Evolutionary conservation across 129 eudicot genomes (phyloP), one percentile per base, ranked within the genome.

Genomic region (Centrapalus pauciflorus): DNA sequence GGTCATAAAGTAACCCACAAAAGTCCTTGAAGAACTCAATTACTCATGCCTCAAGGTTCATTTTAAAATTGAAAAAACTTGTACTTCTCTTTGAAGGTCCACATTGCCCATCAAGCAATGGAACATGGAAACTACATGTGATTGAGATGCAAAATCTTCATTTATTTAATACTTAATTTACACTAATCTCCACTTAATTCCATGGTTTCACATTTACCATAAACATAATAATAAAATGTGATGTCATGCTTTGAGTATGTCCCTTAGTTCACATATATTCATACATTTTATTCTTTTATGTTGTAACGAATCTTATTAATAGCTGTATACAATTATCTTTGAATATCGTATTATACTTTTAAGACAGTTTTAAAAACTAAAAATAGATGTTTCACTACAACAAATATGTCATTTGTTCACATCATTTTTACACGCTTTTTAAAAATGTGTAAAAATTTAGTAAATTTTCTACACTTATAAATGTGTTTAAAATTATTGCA

Each of bases 61-160:
- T 55, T 73, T 55, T 17, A 66, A 55, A 45, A 55, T 46, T 56
- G 6, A 45, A 16, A 45, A 48, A 46, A 66, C 29, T 26, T 75
- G 55, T 75, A 66, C 74, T 57, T 66, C 41, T 41, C 7, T 16
- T 17, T 57, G 8, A 43, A 70, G 25, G 54, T 40, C 58, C 77
- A 64, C 71, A 46, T 59, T 70, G n/a, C 52, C 60, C 64, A 25
- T 61, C 66, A 45, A 66, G 48, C 43, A 75, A 66, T 57, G 74
- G 67, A 74, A 74, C 79, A 74, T 74, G 79, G 61, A 66, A 74
- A 66, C 68, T 66, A 46, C 79, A 75, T 75, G 79, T 75, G 79
- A 33, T 57, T 58, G 79, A 75, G 79, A 75, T 75, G 74, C 63
- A 43, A 41, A 65, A 34, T 66, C 68, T 4, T 27, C 25, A 45